These are phyloP conservation scores for Raphidocelis subcapitata DNA, from an alignment of 139 green algal genomes.

Conservation along the genomic window DNA sequence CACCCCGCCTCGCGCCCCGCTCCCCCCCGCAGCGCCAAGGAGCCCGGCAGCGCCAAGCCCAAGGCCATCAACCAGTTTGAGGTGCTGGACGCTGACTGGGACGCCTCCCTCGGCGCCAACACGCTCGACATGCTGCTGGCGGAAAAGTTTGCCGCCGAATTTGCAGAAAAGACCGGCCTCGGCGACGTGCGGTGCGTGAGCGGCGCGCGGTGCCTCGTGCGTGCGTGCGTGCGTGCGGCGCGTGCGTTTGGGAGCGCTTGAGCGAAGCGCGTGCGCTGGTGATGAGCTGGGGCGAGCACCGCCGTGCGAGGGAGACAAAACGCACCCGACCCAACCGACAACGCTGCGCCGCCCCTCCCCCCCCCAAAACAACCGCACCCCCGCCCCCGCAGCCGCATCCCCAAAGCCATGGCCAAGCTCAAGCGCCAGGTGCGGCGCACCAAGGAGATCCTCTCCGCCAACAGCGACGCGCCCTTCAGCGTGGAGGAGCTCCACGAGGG, in stretches of 20 bases:
- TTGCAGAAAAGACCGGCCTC: slow-evolving; percentile 63
- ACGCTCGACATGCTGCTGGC: slow-evolving; percentile 82
- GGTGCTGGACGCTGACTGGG: slow-evolving; percentile 88
- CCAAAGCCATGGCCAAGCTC: slow-evolving; percentile 90
- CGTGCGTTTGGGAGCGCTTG: too few species aligned
- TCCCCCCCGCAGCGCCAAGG: slow-evolving; percentile 38
- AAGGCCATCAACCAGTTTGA: slow-evolving; percentile 87
- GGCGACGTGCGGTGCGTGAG: slow-evolving; percentile 21
- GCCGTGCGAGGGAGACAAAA: too few species aligned
- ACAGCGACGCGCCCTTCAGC: slow-evolving; percentile 82
- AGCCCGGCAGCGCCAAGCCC: slow-evolving; percentile 52
- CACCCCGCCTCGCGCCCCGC: too few species aligned
- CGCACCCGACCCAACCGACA: too few species aligned
- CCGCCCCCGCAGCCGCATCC: slow-evolving; percentile 29
- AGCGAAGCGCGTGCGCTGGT: too few species aligned
- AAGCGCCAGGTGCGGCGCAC: slow-evolving; percentile 74
- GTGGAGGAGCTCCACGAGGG: slow-evolving; percentile 92
- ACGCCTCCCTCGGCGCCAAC: slow-evolving; percentile 76
- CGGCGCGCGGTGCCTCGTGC: too few species aligned
- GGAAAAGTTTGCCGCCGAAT: slow-evolving; percentile 89
- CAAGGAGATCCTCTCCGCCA: slow-evolving; percentile 97
- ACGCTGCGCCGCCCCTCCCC: background rate
- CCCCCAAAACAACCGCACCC: slow-evolving; percentile 18
- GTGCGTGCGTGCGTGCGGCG: too few species aligned
- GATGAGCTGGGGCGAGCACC: too few species aligned